Base-by-base conservation (phyloP, 202 grass and related monocot species). In the Schoenoplectus tabernaemontani region DNA sequence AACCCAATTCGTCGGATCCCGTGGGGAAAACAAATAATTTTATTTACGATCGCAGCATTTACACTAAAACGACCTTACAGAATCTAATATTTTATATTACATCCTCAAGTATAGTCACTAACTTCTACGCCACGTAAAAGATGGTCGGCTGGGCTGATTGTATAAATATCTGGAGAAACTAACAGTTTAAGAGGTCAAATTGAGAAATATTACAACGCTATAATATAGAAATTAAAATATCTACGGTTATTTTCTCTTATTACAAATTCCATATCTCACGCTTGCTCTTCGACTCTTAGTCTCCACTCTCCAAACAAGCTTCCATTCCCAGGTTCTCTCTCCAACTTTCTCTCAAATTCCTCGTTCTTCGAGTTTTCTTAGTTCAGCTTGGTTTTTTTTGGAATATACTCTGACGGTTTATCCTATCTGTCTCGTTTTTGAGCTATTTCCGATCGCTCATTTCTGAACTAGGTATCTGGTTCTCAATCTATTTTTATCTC, bases 401-500 rank as follows among this genome's bases (percentile, higher is more conserved):
- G 12, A 57, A 76, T 73, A 33, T 54, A 1, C 32, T 58, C 8
- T 33, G 43, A 24, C 59, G 1, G 30, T 61, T 78, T 43, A 23
- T 57, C 39, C 13, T n/a, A n/a, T n/a, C n/a, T n/a, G n/a, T n/a
- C n/a, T n/a, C n/a, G n/a, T n/a, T 63, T 64, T 8, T 64, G 37
- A 62, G 9, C 59, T 4, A 64, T 64, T 64, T 64, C 39, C 23
- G 8, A 28, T 74, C 70, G 70, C 47, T 53, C 70, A 74, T 74
- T 53, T n/a, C n/a, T n/a, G 7, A 16, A 51, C 26, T 33, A 48
- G n/a, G 20, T 48, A 46, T 62, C 38, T 24, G 39, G 37, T 78
- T 78, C 22, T 26, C 20, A 80, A 63, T 33, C 57, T 80, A 80
- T 80, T 80, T 63, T 65, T 63, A 42, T 78, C 56, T 17, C 20